Evolutionary conservation across 148 eudicot genomes (phyloP).

Genomic region (Chenopodium formosanum): DNA sequence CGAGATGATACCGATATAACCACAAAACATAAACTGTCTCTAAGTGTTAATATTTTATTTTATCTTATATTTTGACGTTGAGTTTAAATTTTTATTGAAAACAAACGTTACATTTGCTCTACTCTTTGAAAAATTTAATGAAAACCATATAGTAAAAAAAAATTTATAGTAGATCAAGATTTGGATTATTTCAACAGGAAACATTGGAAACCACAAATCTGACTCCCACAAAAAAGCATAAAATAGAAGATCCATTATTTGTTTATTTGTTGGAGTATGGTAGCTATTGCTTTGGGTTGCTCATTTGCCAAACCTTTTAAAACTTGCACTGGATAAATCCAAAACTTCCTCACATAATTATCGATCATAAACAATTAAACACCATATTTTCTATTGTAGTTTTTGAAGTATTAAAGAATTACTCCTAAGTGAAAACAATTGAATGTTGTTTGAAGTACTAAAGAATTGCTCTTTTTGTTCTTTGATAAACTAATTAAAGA

Average conservation of each 20-base stretch:
- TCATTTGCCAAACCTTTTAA: not conserved
- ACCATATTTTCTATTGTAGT: too few species aligned
- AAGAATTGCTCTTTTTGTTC: too few species aligned
- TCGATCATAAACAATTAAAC: too few species aligned
- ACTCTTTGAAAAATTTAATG: not conserved
- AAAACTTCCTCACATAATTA: not conserved
- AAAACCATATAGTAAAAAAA: not conserved
- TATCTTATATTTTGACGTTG: too few species aligned
- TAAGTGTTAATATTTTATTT: too few species aligned
- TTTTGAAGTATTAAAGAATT: too few species aligned
- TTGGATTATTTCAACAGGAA: slow-evolving; percentile 6
- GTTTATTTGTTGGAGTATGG: not conserved
- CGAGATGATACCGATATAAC: not conserved
- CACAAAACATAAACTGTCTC: not conserved
- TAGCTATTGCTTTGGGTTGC: slow-evolving; percentile 2
- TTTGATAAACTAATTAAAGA: too few species aligned
- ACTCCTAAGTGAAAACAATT: too few species aligned
- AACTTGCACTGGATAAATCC: not conserved
- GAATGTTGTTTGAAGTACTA: too few species aligned
- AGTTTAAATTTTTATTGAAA: not conserved
- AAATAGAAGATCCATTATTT: not conserved
- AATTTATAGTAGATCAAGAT: not conserved
- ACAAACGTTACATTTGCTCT: not conserved
- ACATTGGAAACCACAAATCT: slow-evolving; percentile 11
- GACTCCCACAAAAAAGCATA: slow-evolving; percentile 4